A percentile compares a stretch with the other conserved stretches of the same genome.
These are phyloP conservation scores for Malassezia slooffiae DNA, from an alignment of 1,284 basidiomycete genomes.

Conservation along the genomic window DNA sequence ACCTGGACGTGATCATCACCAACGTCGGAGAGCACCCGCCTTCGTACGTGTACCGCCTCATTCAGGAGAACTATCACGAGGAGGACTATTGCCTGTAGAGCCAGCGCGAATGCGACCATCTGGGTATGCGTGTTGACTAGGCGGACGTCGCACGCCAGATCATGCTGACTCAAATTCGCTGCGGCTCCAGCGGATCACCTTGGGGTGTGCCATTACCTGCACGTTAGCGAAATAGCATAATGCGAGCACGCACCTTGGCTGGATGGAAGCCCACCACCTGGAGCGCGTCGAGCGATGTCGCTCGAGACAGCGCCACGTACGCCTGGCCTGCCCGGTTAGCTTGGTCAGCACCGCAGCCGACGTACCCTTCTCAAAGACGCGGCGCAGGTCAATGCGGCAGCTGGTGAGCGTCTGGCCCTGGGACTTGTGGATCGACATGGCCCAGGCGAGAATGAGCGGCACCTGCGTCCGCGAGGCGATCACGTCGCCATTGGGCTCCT, in stretches of 20 bases:
- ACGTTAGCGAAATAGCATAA: background rate
- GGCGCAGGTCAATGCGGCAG: conserved; percentile 39
- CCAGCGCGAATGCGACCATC: no score
- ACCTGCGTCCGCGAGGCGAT: conserved; percentile 38
- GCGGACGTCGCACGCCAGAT: conserved; percentile 6
- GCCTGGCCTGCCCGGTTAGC: conserved; percentile 54
- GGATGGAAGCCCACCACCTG: conserved; percentile 70
- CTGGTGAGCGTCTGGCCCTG: conserved; percentile 43
- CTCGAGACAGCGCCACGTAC: conserved; percentile 90
- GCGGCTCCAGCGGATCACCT: conserved; percentile 34
- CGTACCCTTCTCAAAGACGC: conserved; percentile 38
- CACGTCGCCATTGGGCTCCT: conserved; percentile 46
- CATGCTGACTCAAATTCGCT: conserved; percentile 4
- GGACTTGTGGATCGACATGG: conserved; percentile 45
- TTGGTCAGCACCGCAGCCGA: background rate
- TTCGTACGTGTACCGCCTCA: conserved; percentile 44
- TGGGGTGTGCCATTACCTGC: conserved; percentile 33
- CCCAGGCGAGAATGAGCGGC: conserved; percentile 36
- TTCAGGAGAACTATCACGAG: conserved; percentile 42
- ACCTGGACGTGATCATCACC: conserved; percentile 87
- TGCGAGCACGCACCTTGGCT: conserved; percentile 21
- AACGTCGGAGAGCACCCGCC: conserved; percentile 55
- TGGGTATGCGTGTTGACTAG: no score
- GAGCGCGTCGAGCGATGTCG: conserved; percentile 76
- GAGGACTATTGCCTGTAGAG: conserved; percentile 29